Base-by-base conservation (phyloP, 345 rosid genomes). In the Murraya koenigii region DNA sequence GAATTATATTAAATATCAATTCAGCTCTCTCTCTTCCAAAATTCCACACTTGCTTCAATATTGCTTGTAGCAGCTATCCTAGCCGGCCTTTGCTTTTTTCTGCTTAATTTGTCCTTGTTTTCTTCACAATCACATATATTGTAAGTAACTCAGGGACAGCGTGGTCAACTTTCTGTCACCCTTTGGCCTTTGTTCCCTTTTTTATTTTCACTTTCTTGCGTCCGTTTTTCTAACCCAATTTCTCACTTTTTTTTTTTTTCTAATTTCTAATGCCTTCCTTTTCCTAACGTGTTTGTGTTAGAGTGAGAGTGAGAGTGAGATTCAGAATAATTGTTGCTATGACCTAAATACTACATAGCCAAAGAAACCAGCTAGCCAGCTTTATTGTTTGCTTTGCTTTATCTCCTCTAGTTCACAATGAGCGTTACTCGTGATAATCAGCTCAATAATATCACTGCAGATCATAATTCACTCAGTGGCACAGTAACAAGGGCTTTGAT, bases 121-220 rank as follows among this genome's bases (percentile, higher is more conserved):
- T 39, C 11, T 39, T 67, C 44, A n/a, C 71, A 11, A 13, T 38
- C 55, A 39, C 49, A 66, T 55, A 67, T 52, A 52, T 52, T 52
- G 56, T 17, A 17, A 52, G 7, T 17, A 44, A 44, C 5, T 44
- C 49, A 44, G 49, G 17, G 49, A 19, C 66, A 61, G 77, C 77
- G 58, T 62, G 69, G 69, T 62, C 77, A 74, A 44, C 69, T 28
- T 28, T 74, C 69, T 73, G 55, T 32, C 52, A 54, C 61, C 33
- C 49, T 15, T 44, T 44, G 60, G 13, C 33, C 49, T 23, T 44
- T 62, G 41, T 11, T 62, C 41, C n/a, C 44, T 63, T 41, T 65
- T 49, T 49, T 28, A 32, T 61, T 65, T 75, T 49, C 44, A 62
- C 60, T 62, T 62, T 47, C 26, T 62, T 39, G 22, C 13, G 41